Evolutionary conservation across 2,329 filamentous ascomycete genomes (phyloP), one percentile per base, ranked within the genome.

Genomic region (Pyrenochaeta sp.): DNA sequence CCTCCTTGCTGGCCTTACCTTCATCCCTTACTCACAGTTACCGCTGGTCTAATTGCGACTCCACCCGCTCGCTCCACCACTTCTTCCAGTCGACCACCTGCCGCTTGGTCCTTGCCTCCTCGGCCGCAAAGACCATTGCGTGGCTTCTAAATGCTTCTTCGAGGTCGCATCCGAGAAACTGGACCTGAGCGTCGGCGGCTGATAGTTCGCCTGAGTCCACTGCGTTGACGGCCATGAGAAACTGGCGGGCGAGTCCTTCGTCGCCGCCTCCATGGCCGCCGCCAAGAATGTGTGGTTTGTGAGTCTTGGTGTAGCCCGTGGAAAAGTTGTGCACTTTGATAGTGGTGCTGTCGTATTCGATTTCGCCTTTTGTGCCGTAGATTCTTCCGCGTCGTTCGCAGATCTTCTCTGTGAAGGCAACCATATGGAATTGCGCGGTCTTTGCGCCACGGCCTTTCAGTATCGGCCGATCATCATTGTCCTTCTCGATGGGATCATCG

Each of bases 401-500:
- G 66, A 96, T 90, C 72, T 90, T 90, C 72, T 91, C 88, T 0
- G 93, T 96, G 60, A 93, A 91, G 1, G 94, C 93, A 2, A 94
- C 90, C 94, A 98, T 97, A 78, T 98, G 94, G 74, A 98, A 91
- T 1, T 88, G 88, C 0, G 93, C 94, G 15, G 90, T 92, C 80
- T 98, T 98, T 43, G 92, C 87, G 1, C 87, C 87, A 25, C 88
- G 82, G 55, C 66, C 66, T 24, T 68, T 55, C 9, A 74, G 30
- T 2, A 57, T 47, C 4, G 59, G 58, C 7, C 44, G 30, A 1
- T 64, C 68, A 9, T 67, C 47, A 2, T 61, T 56, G 32, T 69
- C 67, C 0, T 60, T 53, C 9, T 28, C 47, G 2, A 82, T 64
- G 0, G 80, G 80, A 58, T 91, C 88, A 44, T 96, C 91, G 12